These are phyloP conservation scores for Andrographis paniculata DNA, from an alignment of 305 asterid species.

Conservation along the genomic window DNA sequence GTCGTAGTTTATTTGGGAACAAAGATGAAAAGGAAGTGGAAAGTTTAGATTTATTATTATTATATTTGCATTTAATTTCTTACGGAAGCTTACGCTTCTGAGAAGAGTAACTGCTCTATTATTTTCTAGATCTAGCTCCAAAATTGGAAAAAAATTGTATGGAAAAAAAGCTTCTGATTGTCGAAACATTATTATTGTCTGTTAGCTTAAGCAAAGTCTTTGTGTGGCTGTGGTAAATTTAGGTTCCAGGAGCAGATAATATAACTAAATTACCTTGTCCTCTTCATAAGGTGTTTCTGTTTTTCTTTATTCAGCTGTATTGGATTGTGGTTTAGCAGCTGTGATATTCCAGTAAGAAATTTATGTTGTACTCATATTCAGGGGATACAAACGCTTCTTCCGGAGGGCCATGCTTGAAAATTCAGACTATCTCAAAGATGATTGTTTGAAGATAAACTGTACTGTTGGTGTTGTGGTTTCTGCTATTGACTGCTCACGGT, in stretches of 20 bases:
- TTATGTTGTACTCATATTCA: conserved; percentile 19
- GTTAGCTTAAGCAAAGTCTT: neutral
- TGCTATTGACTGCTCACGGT: conserved; percentile 51
- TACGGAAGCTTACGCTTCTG: too few relatives aligned
- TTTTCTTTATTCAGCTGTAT: conserved; percentile 1
- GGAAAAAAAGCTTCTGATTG: neutral
- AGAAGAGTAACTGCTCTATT: too few relatives aligned
- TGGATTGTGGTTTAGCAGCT: conserved; percentile 2
- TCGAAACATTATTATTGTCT: neutral
- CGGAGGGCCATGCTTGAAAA: conserved; percentile 59
- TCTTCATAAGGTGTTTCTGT: neutral
- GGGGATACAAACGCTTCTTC: conserved; percentile 86
- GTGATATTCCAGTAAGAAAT: neutral
- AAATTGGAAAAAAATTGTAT: neutral
- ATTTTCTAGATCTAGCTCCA: too few relatives aligned
- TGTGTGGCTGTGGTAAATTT: conserved; percentile 1
- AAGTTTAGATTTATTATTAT: too few relatives aligned
- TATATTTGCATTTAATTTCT: too few relatives aligned
- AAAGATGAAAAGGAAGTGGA: too few relatives aligned
- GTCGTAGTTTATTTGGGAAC: too few relatives aligned
- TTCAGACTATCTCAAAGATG: conserved; percentile 79
- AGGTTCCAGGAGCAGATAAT: conserved; percentile 1
- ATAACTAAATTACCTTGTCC: conserved; percentile 1
- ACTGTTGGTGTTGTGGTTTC: conserved; percentile 83
- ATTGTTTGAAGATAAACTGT: conserved; percentile 75